These are phyloP conservation scores for Tarenaya hassleriana DNA, from an alignment of 345 rosid species.

Conservation along the genomic window DNA sequence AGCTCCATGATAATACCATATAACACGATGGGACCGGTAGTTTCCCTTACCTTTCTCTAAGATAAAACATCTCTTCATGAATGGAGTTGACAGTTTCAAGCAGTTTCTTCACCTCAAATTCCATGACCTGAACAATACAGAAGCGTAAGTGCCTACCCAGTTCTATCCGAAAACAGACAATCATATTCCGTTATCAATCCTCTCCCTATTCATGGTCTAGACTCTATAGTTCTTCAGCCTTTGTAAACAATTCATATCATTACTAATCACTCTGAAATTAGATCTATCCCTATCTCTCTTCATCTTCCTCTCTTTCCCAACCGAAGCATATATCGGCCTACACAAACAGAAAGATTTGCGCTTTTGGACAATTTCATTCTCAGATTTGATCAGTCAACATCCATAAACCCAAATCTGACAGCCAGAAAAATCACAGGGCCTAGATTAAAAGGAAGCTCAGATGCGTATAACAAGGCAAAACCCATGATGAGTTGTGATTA, in stretches of 20 bases:
- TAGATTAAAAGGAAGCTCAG: no score
- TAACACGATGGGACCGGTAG: neutral
- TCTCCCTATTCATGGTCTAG: no score
- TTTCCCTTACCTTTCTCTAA: slow-evolving; percentile 29
- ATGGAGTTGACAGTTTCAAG: slow-evolving; percentile 28
- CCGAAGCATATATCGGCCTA: neutral
- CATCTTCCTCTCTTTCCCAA: neutral
- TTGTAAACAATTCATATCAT: no score
- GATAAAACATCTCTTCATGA: slow-evolving; percentile 33
- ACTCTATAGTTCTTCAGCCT: no score
- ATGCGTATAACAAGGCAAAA: no score
- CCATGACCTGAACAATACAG: slow-evolving; percentile 25
- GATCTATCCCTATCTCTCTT: no score
- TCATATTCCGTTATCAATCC: no score
- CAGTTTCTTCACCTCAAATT: slow-evolving; percentile 28
- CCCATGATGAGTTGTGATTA: neutral
- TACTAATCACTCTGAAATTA: no score
- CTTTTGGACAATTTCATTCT: neutral
- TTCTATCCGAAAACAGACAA: no score
- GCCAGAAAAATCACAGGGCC: no score
- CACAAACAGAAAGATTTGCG: neutral
- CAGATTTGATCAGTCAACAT: neutral
- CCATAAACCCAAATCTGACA: neutral
- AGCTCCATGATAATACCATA: neutral
- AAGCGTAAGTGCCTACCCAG: neutral